phyloP scores from a whole-genome alignment of 83 land plant genomes.

The Thuja plicata region DNA sequence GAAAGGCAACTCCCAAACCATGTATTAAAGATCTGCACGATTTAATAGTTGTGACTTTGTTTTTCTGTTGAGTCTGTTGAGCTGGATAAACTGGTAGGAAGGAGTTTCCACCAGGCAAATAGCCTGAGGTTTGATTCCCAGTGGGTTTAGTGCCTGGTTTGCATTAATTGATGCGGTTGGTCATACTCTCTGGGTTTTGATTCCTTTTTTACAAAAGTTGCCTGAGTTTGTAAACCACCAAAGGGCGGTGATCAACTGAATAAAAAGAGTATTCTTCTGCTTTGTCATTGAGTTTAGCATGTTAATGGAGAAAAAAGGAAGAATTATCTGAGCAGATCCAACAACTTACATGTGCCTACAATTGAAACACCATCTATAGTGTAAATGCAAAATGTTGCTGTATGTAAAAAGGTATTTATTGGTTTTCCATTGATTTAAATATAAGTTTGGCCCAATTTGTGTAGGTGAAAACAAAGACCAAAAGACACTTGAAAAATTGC shows the following conservation, averaged over 20 bases:
- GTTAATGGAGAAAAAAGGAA: neutral
- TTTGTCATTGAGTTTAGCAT: neutral
- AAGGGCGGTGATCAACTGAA: neutral
- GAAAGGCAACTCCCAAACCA: neutral
- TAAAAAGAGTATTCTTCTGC: neutral
- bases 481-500: conserved; percentile 75
- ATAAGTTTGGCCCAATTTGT: neutral
- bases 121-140: neutral
- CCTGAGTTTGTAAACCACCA: neutral
- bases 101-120: neutral
- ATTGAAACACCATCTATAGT: neutral
- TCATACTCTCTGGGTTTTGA: neutral
- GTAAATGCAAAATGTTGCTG: neutral
- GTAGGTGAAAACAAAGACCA: conserved; percentile 91
- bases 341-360: neutral
- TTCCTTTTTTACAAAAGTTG: neutral
- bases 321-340: neutral
- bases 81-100: neutral
- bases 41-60: neutral
- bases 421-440: neutral
- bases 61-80: neutral
- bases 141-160: neutral
- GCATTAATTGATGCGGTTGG: neutral
- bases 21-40: neutral
- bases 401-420: neutral